Evolutionary conservation across 177 flowering plant species (phyloP).

Genomic region (Vitis hybrid): DNA sequence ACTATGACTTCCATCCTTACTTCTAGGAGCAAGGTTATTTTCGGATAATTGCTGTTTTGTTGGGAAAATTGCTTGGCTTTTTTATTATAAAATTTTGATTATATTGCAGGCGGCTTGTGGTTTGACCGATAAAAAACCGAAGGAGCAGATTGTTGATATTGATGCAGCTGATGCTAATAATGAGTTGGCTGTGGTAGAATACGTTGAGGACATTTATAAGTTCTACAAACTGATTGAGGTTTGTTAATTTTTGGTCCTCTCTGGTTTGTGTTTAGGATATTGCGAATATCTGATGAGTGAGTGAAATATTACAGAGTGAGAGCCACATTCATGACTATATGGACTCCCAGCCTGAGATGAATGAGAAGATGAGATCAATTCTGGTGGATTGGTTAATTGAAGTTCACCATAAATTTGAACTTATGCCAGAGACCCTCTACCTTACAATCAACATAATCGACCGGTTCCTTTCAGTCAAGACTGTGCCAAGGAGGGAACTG

Average conservation of each 20-base stretch:
- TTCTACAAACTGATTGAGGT: slow-evolving; percentile 72
- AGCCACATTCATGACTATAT: slow-evolving; percentile 15
- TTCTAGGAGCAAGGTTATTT: slow-evolving; percentile 73
- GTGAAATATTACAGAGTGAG: too few species aligned
- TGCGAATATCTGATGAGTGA: slow-evolving; percentile 1
- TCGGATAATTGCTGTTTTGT: background rate
- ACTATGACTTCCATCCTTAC: slow-evolving; percentile 59
- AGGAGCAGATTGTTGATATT: slow-evolving; percentile 49
- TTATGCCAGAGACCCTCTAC: slow-evolving; percentile 66
- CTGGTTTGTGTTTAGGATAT: background rate
- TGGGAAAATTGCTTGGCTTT: background rate
- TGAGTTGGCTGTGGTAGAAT: slow-evolving; percentile 75
- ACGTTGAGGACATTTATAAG: slow-evolving; percentile 80
- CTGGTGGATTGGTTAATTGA: slow-evolving; percentile 83
- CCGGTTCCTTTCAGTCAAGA: background rate
- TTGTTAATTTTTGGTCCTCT: background rate
- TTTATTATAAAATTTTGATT: background rate
- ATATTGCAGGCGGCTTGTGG: slow-evolving; percentile 65
- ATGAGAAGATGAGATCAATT: slow-evolving; percentile 69
- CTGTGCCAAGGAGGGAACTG: slow-evolving; percentile 52
- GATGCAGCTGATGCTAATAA: slow-evolving; percentile 61
- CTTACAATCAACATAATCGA: slow-evolving; percentile 74
- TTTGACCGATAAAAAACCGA: slow-evolving; percentile 34
- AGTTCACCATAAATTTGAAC: slow-evolving; percentile 71
- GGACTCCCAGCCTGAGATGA: slow-evolving; percentile 59